phyloP scores from a whole-genome alignment of 805 yeast genomes.

The Yueomyces sp. region DNA sequence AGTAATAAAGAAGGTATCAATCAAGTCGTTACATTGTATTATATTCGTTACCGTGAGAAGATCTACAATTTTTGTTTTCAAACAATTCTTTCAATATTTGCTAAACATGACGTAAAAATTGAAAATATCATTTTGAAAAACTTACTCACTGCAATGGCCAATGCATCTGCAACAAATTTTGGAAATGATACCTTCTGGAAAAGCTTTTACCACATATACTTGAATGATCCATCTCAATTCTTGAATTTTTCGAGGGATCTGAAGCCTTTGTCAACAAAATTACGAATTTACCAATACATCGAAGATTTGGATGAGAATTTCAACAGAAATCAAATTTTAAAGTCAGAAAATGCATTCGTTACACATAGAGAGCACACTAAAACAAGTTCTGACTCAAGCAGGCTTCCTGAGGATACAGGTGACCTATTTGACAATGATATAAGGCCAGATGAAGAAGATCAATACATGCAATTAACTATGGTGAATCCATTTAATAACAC shows the following conservation, averaged over 20 bases:
- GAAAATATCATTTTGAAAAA: constrained; percentile 1
- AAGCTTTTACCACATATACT: constrained; percentile 8
- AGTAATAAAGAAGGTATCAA: constrained; percentile 5
- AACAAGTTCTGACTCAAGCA: not conserved
- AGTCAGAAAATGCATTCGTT: not conserved
- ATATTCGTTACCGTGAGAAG: constrained; percentile 18
- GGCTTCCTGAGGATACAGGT: not conserved
- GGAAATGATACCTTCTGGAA: constrained; percentile 14
- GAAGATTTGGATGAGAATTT: constrained; percentile 12
- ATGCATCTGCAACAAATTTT: constrained; percentile 19
- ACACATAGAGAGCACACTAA: not conserved
- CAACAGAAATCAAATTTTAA: constrained; percentile 2
- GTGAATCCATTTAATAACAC: constrained; percentile 18
- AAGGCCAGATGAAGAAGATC: constrained; percentile 1
- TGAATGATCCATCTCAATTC: constrained; percentile 5
- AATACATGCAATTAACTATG: constrained; percentile 23
- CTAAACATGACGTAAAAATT: not conserved
- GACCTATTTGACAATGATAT: not conserved
- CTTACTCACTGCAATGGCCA: constrained; percentile 6
- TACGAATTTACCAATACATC: constrained; percentile 18
- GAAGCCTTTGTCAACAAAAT: constrained; percentile 12
- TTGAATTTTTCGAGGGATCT: constrained; percentile 5
- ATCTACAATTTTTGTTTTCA: constrained; percentile 16
- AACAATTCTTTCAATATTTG: constrained; percentile 3
- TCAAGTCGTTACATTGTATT: constrained; percentile 11